These are phyloP conservation scores for Trametes cinnabarina DNA, from an alignment of 768 basidiomycete species.

Conservation along the genomic window DNA sequence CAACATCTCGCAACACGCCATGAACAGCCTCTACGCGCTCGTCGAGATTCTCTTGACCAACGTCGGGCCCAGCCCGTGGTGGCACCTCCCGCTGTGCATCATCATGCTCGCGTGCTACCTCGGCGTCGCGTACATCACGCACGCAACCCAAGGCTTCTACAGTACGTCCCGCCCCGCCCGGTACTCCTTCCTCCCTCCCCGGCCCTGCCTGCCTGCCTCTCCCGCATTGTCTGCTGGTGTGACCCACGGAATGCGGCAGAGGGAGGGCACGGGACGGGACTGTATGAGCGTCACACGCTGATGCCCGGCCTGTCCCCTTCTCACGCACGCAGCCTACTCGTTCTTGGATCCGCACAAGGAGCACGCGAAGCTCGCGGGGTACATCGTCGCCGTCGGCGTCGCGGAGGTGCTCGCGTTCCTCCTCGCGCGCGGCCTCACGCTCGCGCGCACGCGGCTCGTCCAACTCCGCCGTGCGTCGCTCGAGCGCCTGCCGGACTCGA, in stretches of 20 bases:
- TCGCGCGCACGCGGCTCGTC: conserved; percentile 38
- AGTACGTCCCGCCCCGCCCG: conserved; percentile 39
- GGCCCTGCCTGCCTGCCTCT: not conserved
- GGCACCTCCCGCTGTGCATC: conserved; percentile 44
- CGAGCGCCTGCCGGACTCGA: conserved; percentile 9
- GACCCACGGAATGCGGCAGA: not conserved
- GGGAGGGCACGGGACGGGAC: too few relatives aligned
- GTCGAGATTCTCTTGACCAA: conserved; percentile 60
- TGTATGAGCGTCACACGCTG: not conserved
- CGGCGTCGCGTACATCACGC: conserved; percentile 66
- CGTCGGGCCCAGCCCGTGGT: conserved; percentile 51
- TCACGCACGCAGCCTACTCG: conserved; percentile 47
- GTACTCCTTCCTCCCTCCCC: not conserved
- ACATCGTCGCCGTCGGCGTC: conserved; percentile 58
- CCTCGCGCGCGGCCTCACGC: conserved; percentile 42
- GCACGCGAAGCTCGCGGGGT: conserved; percentile 49
- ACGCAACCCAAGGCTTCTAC: conserved; percentile 61
- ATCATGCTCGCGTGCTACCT: conserved; percentile 56
- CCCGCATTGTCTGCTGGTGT: not conserved
- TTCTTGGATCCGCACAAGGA: conserved; percentile 59
- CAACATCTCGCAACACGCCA: conserved; percentile 57
- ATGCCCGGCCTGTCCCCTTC: not conserved
- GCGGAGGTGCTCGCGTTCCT: conserved; percentile 53
- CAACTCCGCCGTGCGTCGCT: not conserved
- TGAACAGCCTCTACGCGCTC: conserved; percentile 57